These are phyloP conservation scores for Coemansia sp. DNA, from an alignment of 192 early-diverging fungal species.

Conservation along the genomic window DNA sequence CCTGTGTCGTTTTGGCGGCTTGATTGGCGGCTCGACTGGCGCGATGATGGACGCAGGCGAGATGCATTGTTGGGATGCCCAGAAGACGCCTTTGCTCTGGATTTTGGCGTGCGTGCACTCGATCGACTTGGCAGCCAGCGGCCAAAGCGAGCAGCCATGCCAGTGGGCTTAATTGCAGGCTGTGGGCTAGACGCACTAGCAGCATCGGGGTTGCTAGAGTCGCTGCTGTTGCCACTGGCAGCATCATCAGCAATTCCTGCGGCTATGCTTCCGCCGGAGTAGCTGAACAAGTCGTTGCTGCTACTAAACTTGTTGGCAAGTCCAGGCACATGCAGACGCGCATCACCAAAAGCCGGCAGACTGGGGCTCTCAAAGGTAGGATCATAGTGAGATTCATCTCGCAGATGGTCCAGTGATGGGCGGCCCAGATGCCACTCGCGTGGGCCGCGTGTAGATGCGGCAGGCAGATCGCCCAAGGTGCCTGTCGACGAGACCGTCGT, in stretches of 20 bases:
- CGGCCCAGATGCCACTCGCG: slow-evolving; percentile 51
- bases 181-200: slow-evolving; percentile 1
- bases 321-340: slow-evolving; percentile 9
- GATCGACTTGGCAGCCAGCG: slow-evolving; percentile 28
- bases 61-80: slow-evolving; percentile 32
- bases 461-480: slow-evolving; percentile 7
- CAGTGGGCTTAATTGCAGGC: slow-evolving; percentile 18
- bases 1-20: slow-evolving; percentile 21
- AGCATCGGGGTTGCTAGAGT: slow-evolving; percentile 15
- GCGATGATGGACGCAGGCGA: slow-evolving; percentile 47
- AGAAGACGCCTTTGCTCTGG: slow-evolving; percentile 11
- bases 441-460: slow-evolving; percentile 16
- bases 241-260: not conserved
- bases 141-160: slow-evolving; percentile 42
- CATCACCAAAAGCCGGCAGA: slow-evolving; percentile 1
- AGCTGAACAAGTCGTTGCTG: slow-evolving; percentile 14
- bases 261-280: not conserved
- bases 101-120: slow-evolving; percentile 2
- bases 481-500: slow-evolving; percentile 9
- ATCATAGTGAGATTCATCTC: slow-evolving; percentile 19
- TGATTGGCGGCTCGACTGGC: slow-evolving; percentile 49
- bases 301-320: slow-evolving; percentile 10
- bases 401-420: slow-evolving; percentile 31
- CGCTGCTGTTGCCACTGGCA: slow-evolving; percentile 21
- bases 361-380: slow-evolving; percentile 5